A percentile compares a stretch with the other conserved stretches of the same genome.
phyloP scores from a whole-genome alignment of 768 basidiomycete species.

The Phanerochaete carnosa region DNA sequence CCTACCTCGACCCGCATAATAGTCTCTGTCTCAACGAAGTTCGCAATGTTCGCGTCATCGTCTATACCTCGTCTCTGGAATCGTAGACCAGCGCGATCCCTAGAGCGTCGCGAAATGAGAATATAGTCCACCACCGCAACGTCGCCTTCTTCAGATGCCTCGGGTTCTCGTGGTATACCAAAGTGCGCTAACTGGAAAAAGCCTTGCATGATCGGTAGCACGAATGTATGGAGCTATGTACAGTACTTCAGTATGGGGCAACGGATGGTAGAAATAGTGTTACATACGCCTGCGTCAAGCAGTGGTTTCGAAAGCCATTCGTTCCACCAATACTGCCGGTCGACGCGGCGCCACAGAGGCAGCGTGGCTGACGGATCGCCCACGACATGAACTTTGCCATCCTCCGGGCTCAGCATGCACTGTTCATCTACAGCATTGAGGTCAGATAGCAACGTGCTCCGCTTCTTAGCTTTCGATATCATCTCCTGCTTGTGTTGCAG shows the following conservation, averaged over 20 bases:
- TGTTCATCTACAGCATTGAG: constrained; percentile 46
- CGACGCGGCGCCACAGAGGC: constrained; percentile 89
- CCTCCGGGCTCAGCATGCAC: constrained; percentile 22
- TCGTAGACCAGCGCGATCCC: constrained; percentile 86
- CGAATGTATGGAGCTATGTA: constrained; percentile 71
- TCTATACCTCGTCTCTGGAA: constrained; percentile 96
- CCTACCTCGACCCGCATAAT: constrained; percentile 77
- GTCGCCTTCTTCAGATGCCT: constrained; percentile 34
- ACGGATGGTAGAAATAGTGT: background rate
- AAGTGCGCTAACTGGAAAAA: constrained; percentile 79
- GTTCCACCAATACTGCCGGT: constrained; percentile 96
- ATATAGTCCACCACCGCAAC: constrained; percentile 64
- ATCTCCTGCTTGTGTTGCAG: constrained; percentile 77
- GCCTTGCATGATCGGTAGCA: constrained; percentile 92
- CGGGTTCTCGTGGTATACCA: constrained; percentile 48
- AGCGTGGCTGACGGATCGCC: constrained; percentile 73
- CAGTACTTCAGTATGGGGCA: background rate
- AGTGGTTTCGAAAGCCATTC: constrained; percentile 83
- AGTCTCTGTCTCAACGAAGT: constrained; percentile 95
- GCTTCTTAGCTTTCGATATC: constrained; percentile 50
- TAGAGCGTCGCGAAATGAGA: constrained; percentile 81
- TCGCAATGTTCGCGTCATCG: constrained; percentile 89
- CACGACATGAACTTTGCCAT: constrained; percentile 46
- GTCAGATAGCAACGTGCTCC: constrained; percentile 57
- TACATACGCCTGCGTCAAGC: constrained; percentile 77